Evolutionary conservation across 305 asterid genomes (phyloP).

Genomic region (Fraxinus greggii): DNA sequence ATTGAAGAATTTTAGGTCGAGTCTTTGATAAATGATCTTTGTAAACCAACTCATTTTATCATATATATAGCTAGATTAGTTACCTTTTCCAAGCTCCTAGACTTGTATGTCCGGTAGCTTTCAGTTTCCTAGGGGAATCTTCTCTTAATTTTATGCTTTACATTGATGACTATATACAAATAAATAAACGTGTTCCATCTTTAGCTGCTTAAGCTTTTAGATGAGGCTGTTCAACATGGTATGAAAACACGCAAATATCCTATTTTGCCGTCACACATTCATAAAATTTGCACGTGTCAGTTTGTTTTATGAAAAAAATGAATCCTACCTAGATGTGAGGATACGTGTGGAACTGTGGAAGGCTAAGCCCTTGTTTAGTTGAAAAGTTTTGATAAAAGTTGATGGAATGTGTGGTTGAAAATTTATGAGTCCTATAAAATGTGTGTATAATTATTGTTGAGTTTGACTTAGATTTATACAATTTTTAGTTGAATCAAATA

Average conservation of each 20-base stretch:
- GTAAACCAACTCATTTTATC: neutral
- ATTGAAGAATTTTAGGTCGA: neutral
- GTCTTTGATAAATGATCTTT: neutral
- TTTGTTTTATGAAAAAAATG: neutral
- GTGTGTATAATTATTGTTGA: neutral
- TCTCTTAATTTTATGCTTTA: neutral
- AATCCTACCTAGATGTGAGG: neutral
- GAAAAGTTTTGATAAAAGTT: neutral
- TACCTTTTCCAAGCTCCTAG: slow-evolving; percentile 10
- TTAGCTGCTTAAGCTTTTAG: neutral
- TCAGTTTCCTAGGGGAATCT: neutral
- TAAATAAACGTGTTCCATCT: neutral
- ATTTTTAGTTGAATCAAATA: neutral
- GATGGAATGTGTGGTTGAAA: neutral
- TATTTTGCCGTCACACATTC: neutral
- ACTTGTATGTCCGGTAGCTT: neutral
- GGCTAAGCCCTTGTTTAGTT: neutral
- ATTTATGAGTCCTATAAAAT: neutral
- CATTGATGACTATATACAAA: neutral
- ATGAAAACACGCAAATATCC: neutral
- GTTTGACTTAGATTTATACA: neutral
- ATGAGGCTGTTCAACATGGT: neutral
- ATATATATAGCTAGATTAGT: neutral
- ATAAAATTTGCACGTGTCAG: neutral
- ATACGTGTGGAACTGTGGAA: neutral